Evolutionary conservation across 768 basidiomycete species (phyloP).

Genomic region (Suillus variegatus): DNA sequence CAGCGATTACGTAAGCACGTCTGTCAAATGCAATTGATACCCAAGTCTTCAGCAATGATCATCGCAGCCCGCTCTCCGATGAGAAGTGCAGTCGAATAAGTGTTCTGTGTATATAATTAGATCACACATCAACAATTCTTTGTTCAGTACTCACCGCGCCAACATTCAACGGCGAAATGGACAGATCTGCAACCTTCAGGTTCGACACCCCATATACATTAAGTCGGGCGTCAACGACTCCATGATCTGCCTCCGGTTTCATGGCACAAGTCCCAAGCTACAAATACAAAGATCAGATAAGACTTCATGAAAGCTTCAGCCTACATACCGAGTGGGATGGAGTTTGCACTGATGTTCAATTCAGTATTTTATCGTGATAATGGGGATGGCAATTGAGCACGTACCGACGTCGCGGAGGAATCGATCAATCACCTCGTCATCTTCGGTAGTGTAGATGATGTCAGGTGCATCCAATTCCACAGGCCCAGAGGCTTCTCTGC

Average conservation of each 20-base stretch:
- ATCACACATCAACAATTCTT: not conserved
- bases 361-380: not conserved
- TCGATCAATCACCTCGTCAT: conserved; percentile 35
- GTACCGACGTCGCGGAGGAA: conserved; percentile 25
- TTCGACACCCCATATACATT: conserved; percentile 62
- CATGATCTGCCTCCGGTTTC: conserved; percentile 57
- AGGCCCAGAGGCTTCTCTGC: conserved; percentile 19
- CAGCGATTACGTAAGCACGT: too few species aligned
- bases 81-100: conserved; percentile 24
- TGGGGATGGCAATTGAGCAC: not conserved
- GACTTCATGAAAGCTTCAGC: not conserved
- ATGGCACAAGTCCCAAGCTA: conserved; percentile 70
- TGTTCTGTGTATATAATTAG: conserved; percentile 16
- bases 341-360: conserved; percentile 23
- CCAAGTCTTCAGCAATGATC: conserved; percentile 24
- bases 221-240: conserved; percentile 62
- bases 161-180: conserved; percentile 41
- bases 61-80: conserved; percentile 29
- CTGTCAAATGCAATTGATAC: conserved; percentile 12
- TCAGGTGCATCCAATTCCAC: conserved; percentile 27
- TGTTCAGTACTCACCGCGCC: conserved; percentile 24
- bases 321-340: conserved; percentile 34
- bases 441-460: conserved; percentile 34
- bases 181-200: conserved; percentile 61
- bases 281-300: not conserved